Percentiles rank a stretch among this genome's conserved stretches.
phyloP scores from a whole-genome alignment of 78 protist species.

The Dictyostelium firmibasis region DNA sequence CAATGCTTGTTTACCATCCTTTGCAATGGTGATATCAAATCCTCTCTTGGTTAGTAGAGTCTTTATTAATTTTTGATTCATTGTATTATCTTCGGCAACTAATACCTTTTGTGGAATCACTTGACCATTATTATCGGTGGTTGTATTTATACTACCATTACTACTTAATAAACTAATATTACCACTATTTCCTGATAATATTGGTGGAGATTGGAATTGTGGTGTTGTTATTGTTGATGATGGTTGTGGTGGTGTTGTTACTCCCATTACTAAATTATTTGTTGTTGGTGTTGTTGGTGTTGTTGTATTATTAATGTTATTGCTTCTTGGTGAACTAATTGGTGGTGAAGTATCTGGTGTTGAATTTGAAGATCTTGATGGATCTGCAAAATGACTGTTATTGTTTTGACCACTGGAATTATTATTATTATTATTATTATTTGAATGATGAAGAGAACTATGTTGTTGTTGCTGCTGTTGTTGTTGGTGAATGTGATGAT shows the following conservation, averaged over 20 bases:
- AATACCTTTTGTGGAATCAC: constrained; percentile 19
- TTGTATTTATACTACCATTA: background rate
- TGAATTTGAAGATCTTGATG: background rate
- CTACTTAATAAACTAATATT: background rate
- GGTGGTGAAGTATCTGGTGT: background rate
- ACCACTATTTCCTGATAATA: background rate
- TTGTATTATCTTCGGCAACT: constrained; percentile 82
- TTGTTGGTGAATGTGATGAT: background rate
- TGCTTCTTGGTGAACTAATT: background rate
- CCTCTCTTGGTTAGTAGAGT: constrained; percentile 16
- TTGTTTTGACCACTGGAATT: background rate
- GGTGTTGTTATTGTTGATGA: background rate
- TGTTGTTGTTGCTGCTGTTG: background rate
- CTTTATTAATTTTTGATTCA: constrained; percentile 66
- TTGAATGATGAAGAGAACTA: background rate
- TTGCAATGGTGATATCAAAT: constrained; percentile 24
- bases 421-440: background rate
- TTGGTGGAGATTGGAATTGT: constrained; percentile 6
- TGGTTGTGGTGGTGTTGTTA: background rate
- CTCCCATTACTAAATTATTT: background rate
- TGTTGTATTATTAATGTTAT: background rate
- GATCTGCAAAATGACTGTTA: background rate
- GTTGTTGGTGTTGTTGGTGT: background rate
- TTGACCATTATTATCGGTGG: background rate
- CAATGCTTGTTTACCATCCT: constrained; percentile 81